Base-by-base conservation (phyloP, 2,329 filamentous ascomycete species). In the Monilinia aucupariae region DNA sequence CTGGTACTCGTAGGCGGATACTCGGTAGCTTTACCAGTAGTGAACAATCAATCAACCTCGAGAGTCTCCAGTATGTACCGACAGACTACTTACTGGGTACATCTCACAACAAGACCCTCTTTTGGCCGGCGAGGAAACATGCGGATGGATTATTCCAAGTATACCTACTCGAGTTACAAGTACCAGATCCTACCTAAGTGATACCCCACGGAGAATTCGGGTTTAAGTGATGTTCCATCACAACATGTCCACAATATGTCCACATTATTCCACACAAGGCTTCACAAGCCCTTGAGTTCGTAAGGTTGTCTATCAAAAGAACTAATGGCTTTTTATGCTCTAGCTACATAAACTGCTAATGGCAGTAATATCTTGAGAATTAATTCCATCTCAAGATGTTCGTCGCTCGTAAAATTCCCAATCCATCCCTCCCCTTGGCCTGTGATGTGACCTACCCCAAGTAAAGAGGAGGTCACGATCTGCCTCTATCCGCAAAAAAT, bases 291-390 rank as follows among this genome's bases (percentile, higher is more conserved):
- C 17, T 43, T 3, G 12, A 12, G 47, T 59, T 58, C 45, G 30
- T 47, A 59, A 59, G 47, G 53, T 34, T 59, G 22, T 59, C 61
- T 59, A 52, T 65, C 64, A 63, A 65, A 67, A 67, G 64, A 66
- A 68, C 66, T 67, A 64, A 68, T 64, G 65, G 67, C 66, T 67
- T 73, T 72, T 47, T 66, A 65, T 69, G 61, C 64, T 71, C 71
- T 74, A 72, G 68, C 71, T 73, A 72, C 70, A 66, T 69, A 69
- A 63, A 62, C 65, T 69, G 69, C 67, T 61, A 51, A 64, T 59
- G 45, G 66, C 68, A 70, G 68, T 67, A 66, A 66, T 52, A 66
- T 66, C 61, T 68, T 60, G 68, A 69, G 70, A 67, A 58, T 65
- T 59, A 56, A 66, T 63, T 55, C 64, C 64, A 62, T 65, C 64